Evolutionary conservation across 805 yeast species (phyloP), one percentile per base, ranked within the genome.

Genomic region (Schwanniomyces pseudopolymorphus): DNA sequence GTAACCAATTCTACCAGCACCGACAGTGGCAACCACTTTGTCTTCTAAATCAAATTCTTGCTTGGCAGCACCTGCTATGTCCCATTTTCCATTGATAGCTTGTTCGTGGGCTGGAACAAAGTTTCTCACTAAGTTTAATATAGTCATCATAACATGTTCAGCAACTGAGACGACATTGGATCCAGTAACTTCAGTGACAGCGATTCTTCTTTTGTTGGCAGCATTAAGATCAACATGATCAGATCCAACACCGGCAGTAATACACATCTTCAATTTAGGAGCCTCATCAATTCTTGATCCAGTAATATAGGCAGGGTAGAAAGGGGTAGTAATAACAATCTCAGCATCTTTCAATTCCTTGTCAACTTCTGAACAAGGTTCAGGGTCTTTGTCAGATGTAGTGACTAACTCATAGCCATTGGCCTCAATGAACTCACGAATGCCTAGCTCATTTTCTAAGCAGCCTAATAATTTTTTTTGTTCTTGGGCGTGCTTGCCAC

Each of bases 171-270:
- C 78, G 42, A 86, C 90, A 62, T 87, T 87, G 44, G 90, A 84
- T 6, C 94, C 92, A 24, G 95, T 87, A 45, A 87, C 94, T 68
- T 87, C 94, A 42, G 81, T 71, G 14, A 87, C 94, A 16, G 85
- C 75, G 58, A 87, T 79, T 51, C 79, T 77, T 49, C 72, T 70
- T 53, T 79, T 82, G 55, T 82, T 79, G 53, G 88, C 83, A 56
- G 86, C 86, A 54, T 77, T 77, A 57, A 87, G 74, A 60, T 86
- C 92, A 51, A 86, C 75, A 66, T 87, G 94, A 63, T 87, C 94
- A 19, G 89, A 83, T 10, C 94, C 94, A 50, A 87, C 90, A 56
- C 94, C 94, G 8, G 94, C 94, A 42, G 91, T 87, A 55, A 85
- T 75, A 49, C 83, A 72, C 42, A 84, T 60, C 72, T 85, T 85